Percentiles rank a stretch among this genome's conserved stretches.
These are phyloP conservation scores for Phytophthora hibernalis DNA, from an alignment of 352 stramenopile genomes.

Conservation along the genomic window DNA sequence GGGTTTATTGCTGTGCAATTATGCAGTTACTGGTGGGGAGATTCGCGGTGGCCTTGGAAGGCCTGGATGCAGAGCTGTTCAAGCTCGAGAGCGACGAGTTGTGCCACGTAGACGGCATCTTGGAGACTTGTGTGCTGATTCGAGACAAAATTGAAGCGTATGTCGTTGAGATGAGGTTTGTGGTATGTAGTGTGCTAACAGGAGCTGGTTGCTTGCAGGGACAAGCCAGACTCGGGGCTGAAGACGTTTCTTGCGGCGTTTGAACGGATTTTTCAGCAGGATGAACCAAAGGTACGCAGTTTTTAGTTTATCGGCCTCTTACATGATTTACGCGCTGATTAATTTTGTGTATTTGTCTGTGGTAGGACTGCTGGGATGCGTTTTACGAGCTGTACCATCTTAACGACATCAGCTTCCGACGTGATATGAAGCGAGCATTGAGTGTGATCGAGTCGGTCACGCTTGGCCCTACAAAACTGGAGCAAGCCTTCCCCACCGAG, in stretches of 20 bases:
- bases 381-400: constrained; percentile 55
- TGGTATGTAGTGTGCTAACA: not conserved
- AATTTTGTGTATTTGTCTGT: too few relatives aligned
- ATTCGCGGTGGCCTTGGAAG: constrained; percentile 59
- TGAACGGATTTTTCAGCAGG: constrained; percentile 55
- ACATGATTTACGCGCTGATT: too few relatives aligned
- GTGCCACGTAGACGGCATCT: constrained; percentile 63
- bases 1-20: not conserved
- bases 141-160: constrained; percentile 57
- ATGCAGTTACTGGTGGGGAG: constrained; percentile 66
- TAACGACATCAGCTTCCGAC: constrained; percentile 54
- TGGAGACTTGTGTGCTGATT: constrained; percentile 55
- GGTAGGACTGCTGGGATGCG: constrained; percentile 60
- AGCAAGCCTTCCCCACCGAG: constrained; percentile 45
- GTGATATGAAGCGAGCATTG: constrained; percentile 76
- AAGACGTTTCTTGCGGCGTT: constrained; percentile 59
- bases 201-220: constrained; percentile 11
- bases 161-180: not conserved
- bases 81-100: constrained; percentile 76
- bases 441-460: constrained; percentile 53
- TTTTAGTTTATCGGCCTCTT: not conserved
- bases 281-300: constrained; percentile 67
- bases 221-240: constrained; percentile 36
- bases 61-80: constrained; percentile 66
- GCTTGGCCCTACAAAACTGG: constrained; percentile 65